These are phyloP conservation scores for Striga asiatica DNA, from an alignment of 257 asterid genomes.

Conservation along the genomic window DNA sequence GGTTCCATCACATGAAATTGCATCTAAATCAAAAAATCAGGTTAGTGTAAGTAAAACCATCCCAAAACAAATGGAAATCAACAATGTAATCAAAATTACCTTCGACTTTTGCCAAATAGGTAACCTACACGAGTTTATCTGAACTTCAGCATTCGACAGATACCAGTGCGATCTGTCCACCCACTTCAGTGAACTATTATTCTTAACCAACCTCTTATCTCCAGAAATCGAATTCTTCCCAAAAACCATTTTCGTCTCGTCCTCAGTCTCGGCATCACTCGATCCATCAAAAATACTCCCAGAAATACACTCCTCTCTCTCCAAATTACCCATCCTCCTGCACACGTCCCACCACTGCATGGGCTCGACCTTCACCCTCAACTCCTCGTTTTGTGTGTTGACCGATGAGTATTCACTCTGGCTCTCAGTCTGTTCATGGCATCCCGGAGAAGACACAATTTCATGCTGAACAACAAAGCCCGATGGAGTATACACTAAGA, in stretches of 20 bases:
- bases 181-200: constrained; percentile 22
- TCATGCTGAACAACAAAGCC: constrained; percentile 67
- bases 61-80: not conserved
- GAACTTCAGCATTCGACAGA: constrained; percentile 65
- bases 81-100: constrained; percentile 21
- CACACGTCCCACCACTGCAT: constrained; percentile 82
- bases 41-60: constrained; percentile 11
- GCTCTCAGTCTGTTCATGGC: constrained; percentile 29
- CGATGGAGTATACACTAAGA: constrained; percentile 59
- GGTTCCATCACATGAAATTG: constrained; percentile 40
- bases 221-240: constrained; percentile 18
- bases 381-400: constrained; percentile 42
- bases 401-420: constrained; percentile 25
- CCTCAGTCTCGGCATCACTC: constrained; percentile 27
- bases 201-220: constrained; percentile 24
- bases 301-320: constrained; percentile 43
- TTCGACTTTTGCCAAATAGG: constrained; percentile 61
- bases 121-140: constrained; percentile 36
- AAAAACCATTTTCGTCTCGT: constrained; percentile 23
- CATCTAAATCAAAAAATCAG: constrained; percentile 35
- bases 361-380: constrained; percentile 51
- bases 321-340: constrained; percentile 58
- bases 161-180: constrained; percentile 41
- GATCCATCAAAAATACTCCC: constrained; percentile 35
- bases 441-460: constrained; percentile 31